Percentiles rank a stretch among this genome's conserved stretches.
Evolutionary conservation across 768 basidiomycete genomes (phyloP).

Genomic region (Tulasnella sp.): DNA sequence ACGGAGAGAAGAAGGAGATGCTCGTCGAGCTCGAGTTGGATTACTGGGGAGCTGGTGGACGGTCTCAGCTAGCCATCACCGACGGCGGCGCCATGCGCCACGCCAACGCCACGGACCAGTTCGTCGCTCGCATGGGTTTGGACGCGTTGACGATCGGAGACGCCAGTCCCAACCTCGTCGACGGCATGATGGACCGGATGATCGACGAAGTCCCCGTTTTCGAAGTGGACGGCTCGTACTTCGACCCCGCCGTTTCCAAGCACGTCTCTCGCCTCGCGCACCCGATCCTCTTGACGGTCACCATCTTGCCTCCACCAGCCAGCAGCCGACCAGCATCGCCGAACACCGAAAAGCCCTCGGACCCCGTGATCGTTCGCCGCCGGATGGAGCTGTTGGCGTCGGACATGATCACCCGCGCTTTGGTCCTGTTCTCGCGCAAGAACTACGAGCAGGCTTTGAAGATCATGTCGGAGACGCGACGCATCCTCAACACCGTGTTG

Average conservation of each 20-base stretch:
- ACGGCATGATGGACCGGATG: constrained; percentile 95
- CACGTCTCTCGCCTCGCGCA: constrained; percentile 86
- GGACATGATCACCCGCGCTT: constrained; percentile 95
- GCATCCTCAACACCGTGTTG: constrained; percentile 88
- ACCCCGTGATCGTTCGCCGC: constrained; percentile 87
- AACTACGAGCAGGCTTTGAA: constrained; percentile 90
- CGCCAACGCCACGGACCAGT: constrained; percentile 81
- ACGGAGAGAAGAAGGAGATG: constrained; percentile 98
- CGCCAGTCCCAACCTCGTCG: constrained; percentile 65
- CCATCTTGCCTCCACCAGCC: constrained; percentile 65
- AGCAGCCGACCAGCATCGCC: constrained; percentile 44
- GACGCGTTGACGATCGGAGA: constrained; percentile 72
- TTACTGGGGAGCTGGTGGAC: constrained; percentile 46
- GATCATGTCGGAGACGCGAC: constrained; percentile 86
- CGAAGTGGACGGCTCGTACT: constrained; percentile 94
- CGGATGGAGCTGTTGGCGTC: constrained; percentile 95
- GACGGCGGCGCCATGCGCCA: constrained; percentile 35
- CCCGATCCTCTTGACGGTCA: constrained; percentile 93
- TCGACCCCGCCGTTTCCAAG: constrained; percentile 83
- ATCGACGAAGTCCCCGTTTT: constrained; percentile 97
- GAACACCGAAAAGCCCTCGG: constrained; percentile 58
- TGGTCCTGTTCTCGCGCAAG: constrained; percentile 88
- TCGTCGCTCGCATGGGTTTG: constrained; percentile 83
- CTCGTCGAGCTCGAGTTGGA: constrained; percentile 94
- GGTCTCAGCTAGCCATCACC: not conserved